Evolutionary conservation across 1,284 basidiomycete genomes (phyloP).

Genomic region (Tetrapyrgos nigripes): DNA sequence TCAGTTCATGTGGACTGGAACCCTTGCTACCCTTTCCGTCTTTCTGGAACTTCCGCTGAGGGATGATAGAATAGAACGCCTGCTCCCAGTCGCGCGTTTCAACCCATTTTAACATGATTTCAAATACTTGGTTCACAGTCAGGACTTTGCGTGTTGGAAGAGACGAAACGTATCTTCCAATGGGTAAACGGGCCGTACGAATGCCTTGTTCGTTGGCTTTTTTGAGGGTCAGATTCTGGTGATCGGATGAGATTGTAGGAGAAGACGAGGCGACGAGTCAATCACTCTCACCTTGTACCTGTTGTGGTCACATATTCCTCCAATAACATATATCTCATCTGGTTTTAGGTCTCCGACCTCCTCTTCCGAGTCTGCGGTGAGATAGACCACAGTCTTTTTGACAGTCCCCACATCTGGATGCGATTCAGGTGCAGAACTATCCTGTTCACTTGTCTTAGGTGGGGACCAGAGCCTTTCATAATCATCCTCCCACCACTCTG

Average conservation of each 20-base stretch:
- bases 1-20: not conserved
- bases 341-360: conserved; percentile 83
- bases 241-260: conserved; percentile 4
- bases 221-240: conserved; percentile 86
- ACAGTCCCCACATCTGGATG: too few relatives aligned
- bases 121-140: conserved; percentile 97
- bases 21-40: conserved; percentile 29
- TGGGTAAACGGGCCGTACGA: conserved; percentile 90
- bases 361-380: conserved; percentile 93
- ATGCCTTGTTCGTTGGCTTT: conserved; percentile 83
- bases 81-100: conserved; percentile 83
- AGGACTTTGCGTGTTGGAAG: conserved; percentile 93
- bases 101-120: conserved; percentile 93
- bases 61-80: conserved; percentile 87
- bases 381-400: conserved; percentile 78
- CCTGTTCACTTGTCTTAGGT: conserved; percentile 16
- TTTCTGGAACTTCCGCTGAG: conserved; percentile 84
- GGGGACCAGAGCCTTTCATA: conserved; percentile 72
- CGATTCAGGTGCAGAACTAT: conserved; percentile 11
- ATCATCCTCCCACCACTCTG: conserved; percentile 82
- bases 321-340: conserved; percentile 93
- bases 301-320: conserved; percentile 96
- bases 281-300: conserved; percentile 82
- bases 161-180: conserved; percentile 84
- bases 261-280: conserved; percentile 5